Conservation (phyloP, 352 stramenopile species). For the Phytophthora pistaciae region DNA sequence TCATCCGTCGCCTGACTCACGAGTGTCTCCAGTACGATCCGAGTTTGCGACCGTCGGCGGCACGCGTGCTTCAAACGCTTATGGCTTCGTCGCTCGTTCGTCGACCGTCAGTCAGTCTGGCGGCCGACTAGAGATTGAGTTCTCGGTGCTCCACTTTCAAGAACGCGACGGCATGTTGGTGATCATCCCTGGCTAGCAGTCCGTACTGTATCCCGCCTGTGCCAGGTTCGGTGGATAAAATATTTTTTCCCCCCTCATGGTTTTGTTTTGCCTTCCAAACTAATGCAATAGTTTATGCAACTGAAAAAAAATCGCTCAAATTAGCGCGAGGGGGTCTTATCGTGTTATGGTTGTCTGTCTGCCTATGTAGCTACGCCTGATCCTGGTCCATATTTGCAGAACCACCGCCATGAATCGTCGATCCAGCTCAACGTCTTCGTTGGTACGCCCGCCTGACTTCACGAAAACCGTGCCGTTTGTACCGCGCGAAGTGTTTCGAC, state of each 20-base stretch:
- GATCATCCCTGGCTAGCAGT: constrained; percentile 2
- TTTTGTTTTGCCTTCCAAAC: constrained; percentile 11
- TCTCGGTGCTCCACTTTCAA: constrained; percentile 20
- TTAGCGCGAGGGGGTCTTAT: constrained; percentile 22
- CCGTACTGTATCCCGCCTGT: constrained; percentile 40
- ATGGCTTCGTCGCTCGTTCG: constrained; percentile 71
- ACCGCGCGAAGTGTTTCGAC: constrained; percentile 69
- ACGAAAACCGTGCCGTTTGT: constrained; percentile 50
- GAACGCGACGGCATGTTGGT: constrained; percentile 32
- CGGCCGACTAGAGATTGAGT: constrained; percentile 38
- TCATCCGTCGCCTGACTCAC: constrained; percentile 80
- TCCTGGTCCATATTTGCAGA: constrained; percentile 4
- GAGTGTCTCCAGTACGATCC: constrained; percentile 87
- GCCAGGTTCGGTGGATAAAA: constrained; percentile 32
- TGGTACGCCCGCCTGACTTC: constrained; percentile 13
- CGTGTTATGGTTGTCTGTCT: constrained; percentile 2
- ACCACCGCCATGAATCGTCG: constrained; percentile 9
- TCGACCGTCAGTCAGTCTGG: constrained; percentile 54
- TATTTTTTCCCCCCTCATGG: constrained; percentile 15
- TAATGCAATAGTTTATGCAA: not conserved
- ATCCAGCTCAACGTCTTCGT: constrained; percentile 21
- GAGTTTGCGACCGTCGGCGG: constrained; percentile 67
- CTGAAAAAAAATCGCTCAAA: constrained; percentile 9
- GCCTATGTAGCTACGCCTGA: not conserved
- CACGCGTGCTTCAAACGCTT: constrained; percentile 77